Conservation (phyloP, 345 rosid genomes). For the Lenwebbia sp. region DNA sequence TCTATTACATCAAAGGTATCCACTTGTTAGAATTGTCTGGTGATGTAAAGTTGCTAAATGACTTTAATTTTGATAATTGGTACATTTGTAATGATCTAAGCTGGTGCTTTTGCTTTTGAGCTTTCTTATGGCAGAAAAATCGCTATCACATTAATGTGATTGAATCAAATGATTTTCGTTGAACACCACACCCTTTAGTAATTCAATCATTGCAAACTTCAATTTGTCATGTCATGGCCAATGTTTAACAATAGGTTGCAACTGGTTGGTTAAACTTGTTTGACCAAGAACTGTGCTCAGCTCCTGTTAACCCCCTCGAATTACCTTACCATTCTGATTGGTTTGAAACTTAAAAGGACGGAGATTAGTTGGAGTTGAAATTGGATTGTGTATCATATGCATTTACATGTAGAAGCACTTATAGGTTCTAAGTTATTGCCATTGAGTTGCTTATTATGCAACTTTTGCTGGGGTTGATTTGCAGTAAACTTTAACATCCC, state of each 20-base stretch:
- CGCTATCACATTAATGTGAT: not conserved
- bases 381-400: not conserved
- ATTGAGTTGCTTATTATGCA: not conserved
- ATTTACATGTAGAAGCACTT: not conserved
- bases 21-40: not conserved
- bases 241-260: not conserved
- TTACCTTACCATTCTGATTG: not conserved
- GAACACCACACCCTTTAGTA: not conserved
- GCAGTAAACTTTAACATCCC: not conserved
- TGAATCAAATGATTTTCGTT: not conserved
- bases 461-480: not conserved
- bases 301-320: not conserved
- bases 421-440: not conserved
- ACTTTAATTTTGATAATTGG: not conserved
- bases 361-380: not conserved
- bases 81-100: not conserved
- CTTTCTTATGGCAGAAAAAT: not conserved
- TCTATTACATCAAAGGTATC: slow-evolving; percentile 60
- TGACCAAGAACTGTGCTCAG: not conserved
- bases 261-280: not conserved
- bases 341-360: not conserved
- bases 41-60: not conserved
- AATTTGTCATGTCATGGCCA: not conserved
- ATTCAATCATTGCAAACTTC: not conserved
- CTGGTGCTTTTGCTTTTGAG: not conserved